These are phyloP conservation scores for Camellia japonica DNA, from an alignment of 148 eudicot species.

Conservation along the genomic window DNA sequence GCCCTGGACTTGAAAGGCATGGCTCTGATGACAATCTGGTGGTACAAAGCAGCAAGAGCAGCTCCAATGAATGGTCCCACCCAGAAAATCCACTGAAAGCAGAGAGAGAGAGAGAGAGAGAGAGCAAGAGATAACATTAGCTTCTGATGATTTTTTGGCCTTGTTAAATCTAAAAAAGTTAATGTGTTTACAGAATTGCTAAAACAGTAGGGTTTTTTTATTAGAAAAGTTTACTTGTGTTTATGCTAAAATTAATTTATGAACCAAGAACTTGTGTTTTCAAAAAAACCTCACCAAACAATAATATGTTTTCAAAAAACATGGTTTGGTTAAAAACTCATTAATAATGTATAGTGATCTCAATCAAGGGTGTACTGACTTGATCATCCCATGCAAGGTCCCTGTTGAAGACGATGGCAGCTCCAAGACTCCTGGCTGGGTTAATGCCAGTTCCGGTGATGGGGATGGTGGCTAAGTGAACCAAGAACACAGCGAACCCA, in stretches of 20 bases:
- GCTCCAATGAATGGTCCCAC: conserved; percentile 89
- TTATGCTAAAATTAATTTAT: no score
- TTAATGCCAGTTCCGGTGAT: conserved; percentile 59
- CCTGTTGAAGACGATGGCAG: conserved; percentile 50
- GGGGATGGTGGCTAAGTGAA: conserved; percentile 57
- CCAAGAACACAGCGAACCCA: conserved; percentile 53
- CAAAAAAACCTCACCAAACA: no score
- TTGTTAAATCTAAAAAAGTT: no score
- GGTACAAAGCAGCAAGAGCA: conserved; percentile 73
- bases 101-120: background rate
- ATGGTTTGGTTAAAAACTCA: no score
- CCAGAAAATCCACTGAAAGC: conserved; percentile 77
- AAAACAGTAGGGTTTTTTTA: no score
- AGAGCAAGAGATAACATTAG: no score
- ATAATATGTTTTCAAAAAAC: background rate
- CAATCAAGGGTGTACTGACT: conserved; percentile 20
- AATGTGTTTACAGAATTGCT: no score
- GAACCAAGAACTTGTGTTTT: no score
- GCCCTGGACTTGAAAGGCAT: conserved; percentile 61
- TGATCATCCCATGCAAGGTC: conserved; percentile 46
- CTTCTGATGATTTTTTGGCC: no score
- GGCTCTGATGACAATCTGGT: conserved; percentile 63
- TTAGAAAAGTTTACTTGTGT: no score
- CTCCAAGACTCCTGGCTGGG: conserved; percentile 60
- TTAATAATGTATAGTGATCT: background rate